Evolutionary conservation across 345 rosid genomes (phyloP).

Genomic region (Populus euphratica): DNA sequence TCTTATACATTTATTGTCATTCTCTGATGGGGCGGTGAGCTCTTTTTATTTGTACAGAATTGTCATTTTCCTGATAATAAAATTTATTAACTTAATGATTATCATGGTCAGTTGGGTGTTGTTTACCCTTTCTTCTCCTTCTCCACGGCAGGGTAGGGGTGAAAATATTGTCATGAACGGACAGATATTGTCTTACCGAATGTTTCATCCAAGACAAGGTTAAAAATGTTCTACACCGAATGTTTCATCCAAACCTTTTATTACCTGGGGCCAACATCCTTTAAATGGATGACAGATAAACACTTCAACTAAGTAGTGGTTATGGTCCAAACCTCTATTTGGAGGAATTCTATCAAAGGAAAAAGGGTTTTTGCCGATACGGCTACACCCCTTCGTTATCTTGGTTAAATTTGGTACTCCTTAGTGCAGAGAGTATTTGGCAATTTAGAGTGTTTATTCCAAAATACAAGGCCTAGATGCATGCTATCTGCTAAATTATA

Average conservation of each 20-base stretch:
- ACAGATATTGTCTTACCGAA: not conserved
- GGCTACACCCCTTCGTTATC: not conserved
- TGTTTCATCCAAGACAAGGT: not conserved
- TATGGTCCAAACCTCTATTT: not conserved
- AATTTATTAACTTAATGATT: slow-evolving; percentile 15
- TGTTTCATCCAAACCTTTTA: not conserved
- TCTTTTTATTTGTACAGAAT: slow-evolving; percentile 17
- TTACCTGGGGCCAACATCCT: not conserved
- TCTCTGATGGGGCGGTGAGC: slow-evolving; percentile 4
- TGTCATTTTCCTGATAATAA: slow-evolving; percentile 3
- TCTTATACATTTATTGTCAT: slow-evolving; percentile 23
- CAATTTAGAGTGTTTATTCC: not conserved
- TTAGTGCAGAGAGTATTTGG: not conserved
- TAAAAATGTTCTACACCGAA: not conserved
- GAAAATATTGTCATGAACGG: not conserved
- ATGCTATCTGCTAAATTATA: not conserved
- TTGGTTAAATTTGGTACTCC: not conserved
- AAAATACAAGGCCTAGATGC: not conserved
- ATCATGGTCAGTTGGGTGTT: not conserved
- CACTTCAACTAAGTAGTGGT: not conserved
- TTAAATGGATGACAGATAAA: not conserved
- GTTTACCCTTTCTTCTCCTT: not conserved
- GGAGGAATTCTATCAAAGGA: not conserved
- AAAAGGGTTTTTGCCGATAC: not conserved
- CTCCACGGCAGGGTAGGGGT: not conserved